Percentiles rank a stretch among this genome's conserved stretches.
These are phyloP conservation scores for Leishmania tarentolae DNA, from an alignment of 208 protist genomes.

Conservation along the genomic window DNA sequence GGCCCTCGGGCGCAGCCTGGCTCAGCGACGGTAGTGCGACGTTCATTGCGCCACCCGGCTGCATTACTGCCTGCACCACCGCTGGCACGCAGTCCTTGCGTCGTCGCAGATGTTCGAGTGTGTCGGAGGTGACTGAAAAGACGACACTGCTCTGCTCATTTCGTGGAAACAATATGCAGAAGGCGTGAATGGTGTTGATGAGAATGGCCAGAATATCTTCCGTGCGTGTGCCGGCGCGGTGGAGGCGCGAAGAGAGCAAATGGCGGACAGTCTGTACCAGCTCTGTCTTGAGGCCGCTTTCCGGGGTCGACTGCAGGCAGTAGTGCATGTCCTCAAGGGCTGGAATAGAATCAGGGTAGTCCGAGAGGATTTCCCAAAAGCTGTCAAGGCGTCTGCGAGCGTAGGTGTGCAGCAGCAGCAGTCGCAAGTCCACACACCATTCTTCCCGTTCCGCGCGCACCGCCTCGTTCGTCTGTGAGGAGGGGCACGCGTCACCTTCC, in stretches of 20 bases:
- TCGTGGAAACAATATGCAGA: conserved; percentile 72
- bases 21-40: conserved; percentile 22
- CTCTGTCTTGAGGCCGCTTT: conserved; percentile 57
- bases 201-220: conserved; percentile 88
- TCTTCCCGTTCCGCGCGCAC: conserved; percentile 49
- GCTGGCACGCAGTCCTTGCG: conserved; percentile 81
- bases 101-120: conserved; percentile 74
- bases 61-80: conserved; percentile 80
- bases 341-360: conserved; percentile 82
- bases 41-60: conserved; percentile 49
- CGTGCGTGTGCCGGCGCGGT: conserved; percentile 83
- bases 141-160: conserved; percentile 81
- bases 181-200: conserved; percentile 74
- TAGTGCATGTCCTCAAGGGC: conserved; percentile 78
- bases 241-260: conserved; percentile 76
- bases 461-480: conserved; percentile 5
- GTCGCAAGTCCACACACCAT: conserved; percentile 73
- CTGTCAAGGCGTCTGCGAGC: conserved; percentile 57
- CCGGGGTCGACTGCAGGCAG: conserved; percentile 61
- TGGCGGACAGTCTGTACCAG: conserved; percentile 56
- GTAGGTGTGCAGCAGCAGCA: conserved; percentile 56
- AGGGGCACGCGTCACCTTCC: too few species aligned
- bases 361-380: conserved; percentile 88
- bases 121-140: conserved; percentile 75
- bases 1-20: not conserved